A percentile compares a stretch with the other conserved stretches of the same genome.
These are phyloP conservation scores for Calonectria pauciramosa DNA, from an alignment of 2,329 filamentous ascomycete species.

Conservation along the genomic window DNA sequence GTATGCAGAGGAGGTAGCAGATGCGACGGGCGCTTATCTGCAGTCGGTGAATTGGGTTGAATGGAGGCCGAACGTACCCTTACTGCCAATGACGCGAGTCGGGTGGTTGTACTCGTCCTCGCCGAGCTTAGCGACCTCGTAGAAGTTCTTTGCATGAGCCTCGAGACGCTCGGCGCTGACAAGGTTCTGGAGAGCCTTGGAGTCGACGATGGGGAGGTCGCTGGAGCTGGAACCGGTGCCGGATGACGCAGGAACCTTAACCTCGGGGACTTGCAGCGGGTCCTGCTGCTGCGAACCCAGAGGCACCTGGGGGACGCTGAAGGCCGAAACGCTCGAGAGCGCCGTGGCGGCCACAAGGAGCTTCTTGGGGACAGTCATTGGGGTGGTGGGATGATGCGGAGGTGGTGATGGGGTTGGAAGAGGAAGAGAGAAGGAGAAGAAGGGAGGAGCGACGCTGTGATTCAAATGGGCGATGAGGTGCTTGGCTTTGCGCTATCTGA, in stretches of 20 bases:
- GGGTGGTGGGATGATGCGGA: not conserved
- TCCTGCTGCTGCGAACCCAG: slow-evolving; percentile 2
- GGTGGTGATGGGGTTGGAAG: not conserved
- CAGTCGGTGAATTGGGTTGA: not conserved
- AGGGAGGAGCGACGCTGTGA: slow-evolving; percentile 11
- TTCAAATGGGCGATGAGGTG: slow-evolving; percentile 22
- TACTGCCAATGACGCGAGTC: slow-evolving; percentile 78
- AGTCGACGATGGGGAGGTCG: slow-evolving; percentile 62
- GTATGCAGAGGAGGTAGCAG: not conserved
- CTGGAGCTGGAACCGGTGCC: slow-evolving; percentile 26
- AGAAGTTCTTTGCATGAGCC: slow-evolving; percentile 72
- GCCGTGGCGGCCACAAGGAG: slow-evolving; percentile 45
- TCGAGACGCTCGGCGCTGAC: slow-evolving; percentile 71
- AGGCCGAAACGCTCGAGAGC: slow-evolving; percentile 43
- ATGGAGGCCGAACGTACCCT: slow-evolving; percentile 58
- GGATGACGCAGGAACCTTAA: slow-evolving; percentile 27
- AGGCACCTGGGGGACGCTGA: slow-evolving; percentile 41
- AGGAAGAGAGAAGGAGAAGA: slow-evolving; percentile 12
- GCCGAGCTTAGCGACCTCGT: slow-evolving; percentile 71
- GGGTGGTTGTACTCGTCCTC: slow-evolving; percentile 75
- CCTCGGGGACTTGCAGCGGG: slow-evolving; percentile 18
- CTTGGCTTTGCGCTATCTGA: slow-evolving; percentile 11
- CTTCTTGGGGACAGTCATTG: slow-evolving; percentile 43
- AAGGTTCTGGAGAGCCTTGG: slow-evolving; percentile 67
- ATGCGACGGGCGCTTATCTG: slow-evolving; percentile 7